These are phyloP conservation scores for Penicillium fimorum DNA, from an alignment of 495 filamentous ascomycete genomes.

Conservation along the genomic window DNA sequence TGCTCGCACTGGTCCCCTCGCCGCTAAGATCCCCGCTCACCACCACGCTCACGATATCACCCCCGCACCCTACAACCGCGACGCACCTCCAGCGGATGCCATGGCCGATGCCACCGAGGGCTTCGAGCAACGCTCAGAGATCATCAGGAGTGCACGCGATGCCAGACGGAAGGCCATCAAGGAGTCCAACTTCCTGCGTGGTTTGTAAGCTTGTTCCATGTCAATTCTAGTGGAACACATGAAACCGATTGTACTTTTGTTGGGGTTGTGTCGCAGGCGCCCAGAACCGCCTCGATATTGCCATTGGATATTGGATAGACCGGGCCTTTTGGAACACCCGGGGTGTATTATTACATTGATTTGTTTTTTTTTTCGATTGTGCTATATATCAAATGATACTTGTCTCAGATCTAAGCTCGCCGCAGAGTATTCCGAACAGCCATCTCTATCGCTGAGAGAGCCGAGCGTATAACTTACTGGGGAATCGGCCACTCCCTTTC, in stretches of 20 bases:
- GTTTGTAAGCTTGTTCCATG: constrained; percentile 54
- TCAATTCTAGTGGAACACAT: constrained; percentile 11
- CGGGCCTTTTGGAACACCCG: constrained; percentile 7
- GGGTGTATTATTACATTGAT: constrained; percentile 34
- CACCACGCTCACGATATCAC: constrained; percentile 85
- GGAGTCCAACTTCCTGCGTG: constrained; percentile 89
- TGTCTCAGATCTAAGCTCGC: constrained; percentile 2
- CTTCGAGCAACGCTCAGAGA: constrained; percentile 39
- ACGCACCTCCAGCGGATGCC: constrained; percentile 25
- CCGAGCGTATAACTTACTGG: not conserved
- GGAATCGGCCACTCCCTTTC: constrained; percentile 34
- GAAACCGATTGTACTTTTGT: constrained; percentile 14
- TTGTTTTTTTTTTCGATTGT: constrained; percentile 25
- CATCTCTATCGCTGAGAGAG: not conserved
- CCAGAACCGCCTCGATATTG: not conserved
- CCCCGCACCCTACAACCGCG: constrained; percentile 43
- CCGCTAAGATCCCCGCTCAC: constrained; percentile 76
- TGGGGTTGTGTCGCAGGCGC: constrained; percentile 6
- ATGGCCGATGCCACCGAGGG: constrained; percentile 36
- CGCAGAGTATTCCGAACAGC: constrained; percentile 5
- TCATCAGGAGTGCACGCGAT: constrained; percentile 61
- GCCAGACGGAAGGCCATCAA: constrained; percentile 79
- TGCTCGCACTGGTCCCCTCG: constrained; percentile 59
- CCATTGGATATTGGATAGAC: constrained; percentile 17
- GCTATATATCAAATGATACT: constrained; percentile 31